Evolutionary conservation across 352 stramenopile species (phyloP).

Genomic region (Globisporangium viniferum): DNA sequence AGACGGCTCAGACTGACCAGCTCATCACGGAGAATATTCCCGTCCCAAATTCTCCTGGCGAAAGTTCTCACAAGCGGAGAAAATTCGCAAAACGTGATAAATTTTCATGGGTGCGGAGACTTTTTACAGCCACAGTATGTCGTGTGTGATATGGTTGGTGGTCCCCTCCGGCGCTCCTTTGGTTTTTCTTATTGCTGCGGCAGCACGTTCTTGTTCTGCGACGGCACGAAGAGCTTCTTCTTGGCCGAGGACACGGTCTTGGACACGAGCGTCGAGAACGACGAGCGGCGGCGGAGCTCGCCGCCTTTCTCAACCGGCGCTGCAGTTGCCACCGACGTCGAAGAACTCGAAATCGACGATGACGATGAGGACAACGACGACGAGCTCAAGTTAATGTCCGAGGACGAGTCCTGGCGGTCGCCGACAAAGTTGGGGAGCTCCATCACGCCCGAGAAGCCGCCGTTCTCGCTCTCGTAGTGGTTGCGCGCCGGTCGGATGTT

Average conservation of each 20-base stretch:
- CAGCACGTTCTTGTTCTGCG: constrained; percentile 13
- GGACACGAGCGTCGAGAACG: constrained; percentile 43
- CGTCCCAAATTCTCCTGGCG: too few relatives aligned
- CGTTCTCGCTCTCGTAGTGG: background rate
- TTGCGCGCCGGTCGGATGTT: background rate
- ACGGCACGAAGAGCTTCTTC: constrained; percentile 37
- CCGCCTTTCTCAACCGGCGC: background rate
- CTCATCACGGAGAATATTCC: too few relatives aligned
- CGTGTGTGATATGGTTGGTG: background rate
- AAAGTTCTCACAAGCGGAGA: too few relatives aligned
- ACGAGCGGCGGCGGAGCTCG: constrained; percentile 17
- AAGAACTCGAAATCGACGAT: background rate
- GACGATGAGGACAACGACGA: background rate
- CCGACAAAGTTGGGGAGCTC: background rate
- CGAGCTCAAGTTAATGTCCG: background rate
- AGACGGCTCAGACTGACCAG: too few relatives aligned
- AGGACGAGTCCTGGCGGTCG: background rate
- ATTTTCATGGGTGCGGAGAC: too few relatives aligned
- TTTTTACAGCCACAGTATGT: too few relatives aligned
- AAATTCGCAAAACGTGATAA: too few relatives aligned
- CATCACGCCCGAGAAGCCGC: background rate
- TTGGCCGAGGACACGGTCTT: constrained; percentile 59
- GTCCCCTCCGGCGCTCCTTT: background rate
- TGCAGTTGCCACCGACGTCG: background rate
- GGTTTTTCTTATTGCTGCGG: constrained; percentile 8